These are phyloP conservation scores for Hypoxylon perforatum DNA, from an alignment of 495 filamentous ascomycete genomes.

Conservation along the genomic window DNA sequence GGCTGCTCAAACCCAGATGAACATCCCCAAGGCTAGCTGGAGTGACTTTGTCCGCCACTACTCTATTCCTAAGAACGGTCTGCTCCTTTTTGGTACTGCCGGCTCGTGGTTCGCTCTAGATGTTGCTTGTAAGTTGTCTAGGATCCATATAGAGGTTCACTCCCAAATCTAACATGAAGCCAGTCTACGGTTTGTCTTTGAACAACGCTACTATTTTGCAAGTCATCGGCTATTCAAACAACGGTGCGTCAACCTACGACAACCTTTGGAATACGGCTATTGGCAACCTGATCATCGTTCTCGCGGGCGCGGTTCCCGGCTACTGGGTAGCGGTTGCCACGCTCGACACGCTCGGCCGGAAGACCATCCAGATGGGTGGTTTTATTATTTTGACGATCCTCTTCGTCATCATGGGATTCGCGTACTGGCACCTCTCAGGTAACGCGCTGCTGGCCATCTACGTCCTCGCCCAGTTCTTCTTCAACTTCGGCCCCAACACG, in stretches of 20 bases:
- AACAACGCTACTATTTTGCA: constrained; percentile 77
- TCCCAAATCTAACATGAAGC: neutral
- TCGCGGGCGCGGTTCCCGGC: constrained; percentile 79
- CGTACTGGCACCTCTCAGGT: constrained; percentile 66
- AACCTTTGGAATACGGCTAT: constrained; percentile 75
- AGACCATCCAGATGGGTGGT: constrained; percentile 81
- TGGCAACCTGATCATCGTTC: constrained; percentile 79
- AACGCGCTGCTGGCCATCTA: constrained; percentile 77
- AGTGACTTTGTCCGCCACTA: constrained; percentile 74
- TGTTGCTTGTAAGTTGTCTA: constrained; percentile 51
- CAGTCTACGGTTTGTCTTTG: constrained; percentile 76
- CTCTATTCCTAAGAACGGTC: constrained; percentile 71
- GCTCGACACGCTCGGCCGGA: constrained; percentile 78
- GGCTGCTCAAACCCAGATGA: constrained; percentile 57
- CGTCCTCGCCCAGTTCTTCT: constrained; percentile 73
- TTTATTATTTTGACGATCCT: constrained; percentile 77
- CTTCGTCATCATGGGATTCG: constrained; percentile 81
- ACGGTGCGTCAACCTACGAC: constrained; percentile 67
- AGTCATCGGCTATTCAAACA: constrained; percentile 73
- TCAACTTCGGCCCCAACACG: constrained; percentile 88
- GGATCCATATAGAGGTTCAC: neutral
- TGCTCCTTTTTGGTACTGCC: constrained; percentile 78
- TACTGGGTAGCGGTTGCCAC: constrained; percentile 80
- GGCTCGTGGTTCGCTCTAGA: constrained; percentile 85
- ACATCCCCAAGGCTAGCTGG: constrained; percentile 72